phyloP scores from a whole-genome alignment of 2,329 filamentous ascomycete genomes.

The Diaporthe nobilis region DNA sequence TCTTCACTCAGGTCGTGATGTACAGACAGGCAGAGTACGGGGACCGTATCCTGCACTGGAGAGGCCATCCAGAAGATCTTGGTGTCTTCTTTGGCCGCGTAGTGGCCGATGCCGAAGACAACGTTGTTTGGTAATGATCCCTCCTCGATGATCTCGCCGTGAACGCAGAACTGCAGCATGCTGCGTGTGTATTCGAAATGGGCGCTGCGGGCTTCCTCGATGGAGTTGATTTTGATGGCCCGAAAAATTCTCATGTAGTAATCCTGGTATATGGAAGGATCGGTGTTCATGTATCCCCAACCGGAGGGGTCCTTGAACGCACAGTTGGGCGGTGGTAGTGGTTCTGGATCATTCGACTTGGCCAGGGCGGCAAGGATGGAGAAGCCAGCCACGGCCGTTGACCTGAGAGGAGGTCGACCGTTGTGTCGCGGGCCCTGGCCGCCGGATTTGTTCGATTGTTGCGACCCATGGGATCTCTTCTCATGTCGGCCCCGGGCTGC shows the following conservation, averaged over 20 bases:
- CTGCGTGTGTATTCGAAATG: neutral
- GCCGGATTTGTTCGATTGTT: neutral
- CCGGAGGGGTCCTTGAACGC: neutral
- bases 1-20: neutral
- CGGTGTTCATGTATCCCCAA: neutral
- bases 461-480: neutral
- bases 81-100: neutral
- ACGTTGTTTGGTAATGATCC: neutral
- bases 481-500: neutral
- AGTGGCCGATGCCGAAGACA: neutral
- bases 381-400: slow-evolving; percentile 10
- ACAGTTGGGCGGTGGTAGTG: neutral
- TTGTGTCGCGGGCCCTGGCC: neutral
- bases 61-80: slow-evolving; percentile 3
- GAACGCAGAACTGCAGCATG: neutral
- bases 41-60: neutral
- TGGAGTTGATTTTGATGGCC: neutral
- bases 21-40: neutral
- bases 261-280: neutral
- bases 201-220: neutral
- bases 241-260: neutral
- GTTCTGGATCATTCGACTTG: neutral
- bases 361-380: neutral
- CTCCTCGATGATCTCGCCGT: neutral
- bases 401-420: neutral